Base-by-base conservation (phyloP, 1,284 basidiomycete species). In the Coniferiporia sulphurascens region DNA sequence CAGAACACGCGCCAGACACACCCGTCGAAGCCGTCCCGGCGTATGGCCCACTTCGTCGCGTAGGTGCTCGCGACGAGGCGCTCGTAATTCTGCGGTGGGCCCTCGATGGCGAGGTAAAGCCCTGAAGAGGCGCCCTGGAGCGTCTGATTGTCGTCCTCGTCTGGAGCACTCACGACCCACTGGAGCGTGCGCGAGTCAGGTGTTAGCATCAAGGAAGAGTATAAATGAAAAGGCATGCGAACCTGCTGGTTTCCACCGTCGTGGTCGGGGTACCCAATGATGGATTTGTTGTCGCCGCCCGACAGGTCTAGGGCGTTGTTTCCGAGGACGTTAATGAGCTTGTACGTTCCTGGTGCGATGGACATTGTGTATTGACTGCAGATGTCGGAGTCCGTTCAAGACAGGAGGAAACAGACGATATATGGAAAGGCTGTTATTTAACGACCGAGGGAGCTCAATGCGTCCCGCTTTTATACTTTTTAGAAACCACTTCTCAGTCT, bases 111-210 rank as follows among this genome's bases (percentile, higher is more conserved):
- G n/a, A 75, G 56, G 58, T 72, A 75, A 1, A 62, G 61, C 7
- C 66, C 69, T 21, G 62, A 67, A 48, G 64, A 44, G 21, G 69
- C 50, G 62, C 65, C 67, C 38, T 65, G 60, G 46, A 74, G 71
- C 0, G 69, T 69, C 57, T 71, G 74, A 22, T 73, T 73, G 9
- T 48, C 43, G 35, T 56, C 13, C n/a, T 64, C 64, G 17, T 71
- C 72, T 1, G 72, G 64, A 22, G 63, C 62, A 17, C 56, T 57
- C 9, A 75, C 59, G 51, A 67, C 63, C 73, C 73, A 75, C 73
- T 75, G 27, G 48, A 12, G 38, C 38, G 38, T 41, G 15, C 27
- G 27, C 27, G 15, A 38, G 36, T 7, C 7, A 13, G 13, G 38
- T 8, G 15, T 41, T 41, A 41, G 38, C 15, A 49, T 13, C 8